Conservation (phyloP, 345 rosid genomes). For the Balakata baccata region DNA sequence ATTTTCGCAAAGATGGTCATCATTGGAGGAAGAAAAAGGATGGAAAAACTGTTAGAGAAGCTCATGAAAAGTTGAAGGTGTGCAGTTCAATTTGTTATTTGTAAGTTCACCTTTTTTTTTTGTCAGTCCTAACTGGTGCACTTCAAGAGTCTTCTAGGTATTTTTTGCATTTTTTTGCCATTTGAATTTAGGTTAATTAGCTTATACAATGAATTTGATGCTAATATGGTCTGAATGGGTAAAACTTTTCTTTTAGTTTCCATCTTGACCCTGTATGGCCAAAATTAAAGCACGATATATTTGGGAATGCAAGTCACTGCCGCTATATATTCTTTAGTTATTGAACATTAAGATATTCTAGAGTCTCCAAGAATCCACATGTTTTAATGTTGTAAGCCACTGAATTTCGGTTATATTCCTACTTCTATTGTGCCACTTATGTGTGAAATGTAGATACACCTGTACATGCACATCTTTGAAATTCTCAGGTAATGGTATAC, state of each 20-base stretch:
- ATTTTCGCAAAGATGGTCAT: constrained; percentile 89
- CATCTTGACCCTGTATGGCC: background rate
- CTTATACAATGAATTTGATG: background rate
- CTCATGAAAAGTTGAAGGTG: constrained; percentile 98
- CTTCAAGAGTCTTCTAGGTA: constrained; percentile 4
- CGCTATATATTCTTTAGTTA: background rate
- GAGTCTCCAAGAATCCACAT: background rate
- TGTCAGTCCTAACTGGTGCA: constrained; percentile 19
- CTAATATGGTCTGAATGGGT: background rate
- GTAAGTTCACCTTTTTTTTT: constrained; percentile 41
- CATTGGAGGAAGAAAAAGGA: constrained; percentile 94
- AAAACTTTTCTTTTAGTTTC: background rate
- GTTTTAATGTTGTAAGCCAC: background rate
- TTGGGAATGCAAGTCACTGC: background rate
- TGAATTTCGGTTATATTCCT: background rate
- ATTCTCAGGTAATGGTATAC: background rate
- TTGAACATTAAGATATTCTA: background rate
- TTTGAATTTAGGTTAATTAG: background rate
- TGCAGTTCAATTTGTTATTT: constrained; percentile 46
- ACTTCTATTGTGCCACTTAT: background rate
- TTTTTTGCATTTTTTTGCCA: constrained; percentile 2
- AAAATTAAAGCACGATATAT: background rate
- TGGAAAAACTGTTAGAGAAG: constrained; percentile 93
- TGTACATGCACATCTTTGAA: background rate
- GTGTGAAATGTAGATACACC: background rate